These are phyloP conservation scores for Pterocarpus macrocarpus DNA, from an alignment of 306 rosid species.

Conservation along the genomic window DNA sequence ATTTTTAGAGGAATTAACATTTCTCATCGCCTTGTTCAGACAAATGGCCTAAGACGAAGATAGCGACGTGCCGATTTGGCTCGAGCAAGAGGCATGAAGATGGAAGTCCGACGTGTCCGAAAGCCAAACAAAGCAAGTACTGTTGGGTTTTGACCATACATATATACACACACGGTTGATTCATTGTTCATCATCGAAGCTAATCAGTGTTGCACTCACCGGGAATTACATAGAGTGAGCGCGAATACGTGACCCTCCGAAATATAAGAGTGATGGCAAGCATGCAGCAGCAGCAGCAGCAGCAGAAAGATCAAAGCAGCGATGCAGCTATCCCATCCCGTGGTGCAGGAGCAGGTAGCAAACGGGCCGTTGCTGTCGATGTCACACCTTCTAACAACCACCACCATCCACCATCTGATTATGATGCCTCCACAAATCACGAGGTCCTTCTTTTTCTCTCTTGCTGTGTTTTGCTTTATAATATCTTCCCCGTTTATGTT, in stretches of 20 bases:
- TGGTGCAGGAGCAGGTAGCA: slow-evolving; percentile 43
- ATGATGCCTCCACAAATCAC: slow-evolving; percentile 11
- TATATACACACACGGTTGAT: slow-evolving; percentile 2
- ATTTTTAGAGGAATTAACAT: too few relatives aligned
- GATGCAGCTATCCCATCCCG: neutral
- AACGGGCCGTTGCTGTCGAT: slow-evolving; percentile 56
- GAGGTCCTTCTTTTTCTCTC: slow-evolving; percentile 47
- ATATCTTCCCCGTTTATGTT: too few relatives aligned
- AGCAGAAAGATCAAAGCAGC: slow-evolving; percentile 4
- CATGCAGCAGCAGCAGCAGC: slow-evolving; percentile 17
- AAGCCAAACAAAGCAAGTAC: neutral
- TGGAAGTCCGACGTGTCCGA: slow-evolving; percentile 25
- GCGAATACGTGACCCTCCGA: neutral
- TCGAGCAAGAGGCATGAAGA: slow-evolving; percentile 28
- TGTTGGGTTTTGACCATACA: neutral
- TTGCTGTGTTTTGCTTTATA: neutral
- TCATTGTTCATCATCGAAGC: neutral
- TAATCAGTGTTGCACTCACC: too few relatives aligned
- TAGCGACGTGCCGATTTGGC: neutral
- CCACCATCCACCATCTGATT: neutral
- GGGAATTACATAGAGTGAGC: neutral
- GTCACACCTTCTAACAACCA: slow-evolving; percentile 7
- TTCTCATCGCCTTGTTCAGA: too few relatives aligned
- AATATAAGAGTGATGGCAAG: slow-evolving; percentile 10
- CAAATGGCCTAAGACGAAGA: too few relatives aligned